A percentile compares a stretch with the other conserved stretches of the same genome.
phyloP scores from a whole-genome alignment of 228 moss, liverwort and hornwort species.

The Sphagnum fallax region DNA sequence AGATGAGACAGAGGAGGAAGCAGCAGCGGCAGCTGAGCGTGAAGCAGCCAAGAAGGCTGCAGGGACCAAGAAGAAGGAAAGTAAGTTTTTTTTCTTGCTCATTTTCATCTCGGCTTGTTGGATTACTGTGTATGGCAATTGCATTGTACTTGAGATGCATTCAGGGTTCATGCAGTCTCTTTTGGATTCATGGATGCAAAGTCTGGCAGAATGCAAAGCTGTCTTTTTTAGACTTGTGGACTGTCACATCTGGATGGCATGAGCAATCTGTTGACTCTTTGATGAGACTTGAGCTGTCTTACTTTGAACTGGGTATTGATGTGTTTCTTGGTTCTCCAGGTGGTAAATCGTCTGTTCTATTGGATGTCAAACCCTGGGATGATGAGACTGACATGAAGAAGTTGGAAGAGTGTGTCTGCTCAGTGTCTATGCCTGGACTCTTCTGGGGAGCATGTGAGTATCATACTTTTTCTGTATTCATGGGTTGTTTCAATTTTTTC shows the following conservation, averaged over 20 bases:
- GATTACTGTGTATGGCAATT: no score
- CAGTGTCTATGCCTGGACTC: conserved; percentile 57
- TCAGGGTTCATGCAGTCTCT: no score
- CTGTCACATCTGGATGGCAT: no score
- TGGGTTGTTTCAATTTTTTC: no score
- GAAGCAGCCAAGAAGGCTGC: conserved; percentile 29
- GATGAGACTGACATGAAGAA: conserved; percentile 75
- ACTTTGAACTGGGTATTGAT: no score
- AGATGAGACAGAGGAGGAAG: conserved; percentile 48
- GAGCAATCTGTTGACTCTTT: no score
- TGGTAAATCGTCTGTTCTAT: conserved; percentile 65
- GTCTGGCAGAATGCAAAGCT: no score
- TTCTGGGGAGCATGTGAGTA: conserved; percentile 69
- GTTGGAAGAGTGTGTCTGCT: conserved; percentile 53
- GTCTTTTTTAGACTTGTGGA: no score
- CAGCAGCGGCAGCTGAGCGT: conserved; percentile 20
- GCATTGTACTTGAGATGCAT: no score
- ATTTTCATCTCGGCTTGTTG: background rate
- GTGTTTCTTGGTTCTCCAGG: conserved; percentile 11
- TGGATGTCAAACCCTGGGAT: conserved; percentile 91
- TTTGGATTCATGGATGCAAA: no score
- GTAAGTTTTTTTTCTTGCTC: conserved; percentile 15
- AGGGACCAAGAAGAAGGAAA: conserved; percentile 21
- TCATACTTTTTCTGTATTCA: background rate
- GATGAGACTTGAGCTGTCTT: no score